Conservation (phyloP, 164 flowering plant species). For the Buxus sempervirens region DNA sequence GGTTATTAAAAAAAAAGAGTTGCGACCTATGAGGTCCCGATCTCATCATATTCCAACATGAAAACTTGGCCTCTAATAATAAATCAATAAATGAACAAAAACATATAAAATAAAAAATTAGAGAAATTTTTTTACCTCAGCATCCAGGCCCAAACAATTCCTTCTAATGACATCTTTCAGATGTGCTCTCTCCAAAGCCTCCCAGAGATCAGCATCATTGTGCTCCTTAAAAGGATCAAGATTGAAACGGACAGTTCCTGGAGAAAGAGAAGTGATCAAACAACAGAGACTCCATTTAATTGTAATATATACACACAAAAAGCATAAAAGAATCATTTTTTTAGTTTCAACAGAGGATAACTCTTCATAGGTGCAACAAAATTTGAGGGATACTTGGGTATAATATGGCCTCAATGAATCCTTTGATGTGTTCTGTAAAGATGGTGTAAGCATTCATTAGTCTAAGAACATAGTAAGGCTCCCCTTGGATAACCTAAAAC, state of each 20-base stretch:
- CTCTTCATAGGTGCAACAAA: not conserved
- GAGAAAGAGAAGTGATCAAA: conserved; percentile 9
- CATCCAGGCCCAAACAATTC: conserved; percentile 83
- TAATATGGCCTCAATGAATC: not conserved
- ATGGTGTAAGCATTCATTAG: no score
- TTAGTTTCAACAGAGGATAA: not conserved
- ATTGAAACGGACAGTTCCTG: conserved; percentile 91
- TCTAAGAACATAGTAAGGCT: no score
- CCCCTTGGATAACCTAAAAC: no score
- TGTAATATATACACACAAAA: not conserved
- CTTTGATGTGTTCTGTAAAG: no score
- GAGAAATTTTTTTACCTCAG: conserved; percentile 54
- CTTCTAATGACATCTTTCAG: conserved; percentile 87
- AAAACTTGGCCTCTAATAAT: not conserved
- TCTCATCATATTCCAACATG: no score
- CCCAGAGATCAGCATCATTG: conserved; percentile 98
- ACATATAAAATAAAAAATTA: not conserved
- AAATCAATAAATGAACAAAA: not conserved
- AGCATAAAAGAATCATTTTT: not conserved
- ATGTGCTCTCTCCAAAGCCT: conserved; percentile 80
- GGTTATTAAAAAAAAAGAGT: no score
- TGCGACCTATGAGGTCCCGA: no score
- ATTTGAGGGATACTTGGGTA: not conserved
- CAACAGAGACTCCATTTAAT: not conserved
- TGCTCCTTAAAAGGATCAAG: conserved; percentile 95